Evolutionary conservation across 1,284 basidiomycete genomes (phyloP).

Genomic region (Puccinia triticina): DNA sequence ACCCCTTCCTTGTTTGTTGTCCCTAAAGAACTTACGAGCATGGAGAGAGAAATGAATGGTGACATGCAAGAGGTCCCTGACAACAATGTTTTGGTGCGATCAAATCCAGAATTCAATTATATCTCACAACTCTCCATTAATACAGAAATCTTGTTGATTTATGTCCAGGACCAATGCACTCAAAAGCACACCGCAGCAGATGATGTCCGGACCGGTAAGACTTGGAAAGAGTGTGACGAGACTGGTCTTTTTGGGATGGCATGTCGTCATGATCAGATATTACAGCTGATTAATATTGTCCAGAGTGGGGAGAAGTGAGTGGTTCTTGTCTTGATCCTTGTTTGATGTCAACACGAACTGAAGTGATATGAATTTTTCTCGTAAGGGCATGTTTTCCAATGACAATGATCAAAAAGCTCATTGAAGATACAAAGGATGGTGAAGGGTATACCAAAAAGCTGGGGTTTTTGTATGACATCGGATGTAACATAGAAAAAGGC

Average conservation of each 20-base stretch:
- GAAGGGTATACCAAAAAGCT: conserved; percentile 1
- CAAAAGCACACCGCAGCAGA: conserved; percentile 10
- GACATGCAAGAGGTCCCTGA: background rate
- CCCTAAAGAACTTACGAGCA: background rate
- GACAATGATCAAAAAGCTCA: conserved; percentile 15
- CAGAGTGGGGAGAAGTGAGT: conserved; percentile 26
- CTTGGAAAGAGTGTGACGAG: conserved; percentile 22
- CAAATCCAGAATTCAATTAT: background rate
- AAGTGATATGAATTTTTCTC: background rate
- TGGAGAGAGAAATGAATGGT: background rate
- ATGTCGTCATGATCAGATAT: conserved; percentile 9
- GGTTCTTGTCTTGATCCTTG: too few species aligned
- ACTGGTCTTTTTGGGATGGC: conserved; percentile 42
- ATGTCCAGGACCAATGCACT: background rate
- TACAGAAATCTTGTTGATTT: background rate
- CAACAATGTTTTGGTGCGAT: too few species aligned
- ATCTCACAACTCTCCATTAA: background rate
- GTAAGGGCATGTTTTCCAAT: background rate
- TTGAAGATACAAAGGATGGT: background rate
- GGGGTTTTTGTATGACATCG: conserved; percentile 1
- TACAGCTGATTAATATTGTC: background rate
- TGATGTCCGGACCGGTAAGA: background rate
- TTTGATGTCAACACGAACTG: background rate
- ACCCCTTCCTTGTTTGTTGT: background rate
- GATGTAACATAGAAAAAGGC: conserved; percentile 31